Percentiles rank a stretch among this genome's conserved stretches.
phyloP scores from a whole-genome alignment of 306 rosid species.

The Cucurbita moschata region DNA sequence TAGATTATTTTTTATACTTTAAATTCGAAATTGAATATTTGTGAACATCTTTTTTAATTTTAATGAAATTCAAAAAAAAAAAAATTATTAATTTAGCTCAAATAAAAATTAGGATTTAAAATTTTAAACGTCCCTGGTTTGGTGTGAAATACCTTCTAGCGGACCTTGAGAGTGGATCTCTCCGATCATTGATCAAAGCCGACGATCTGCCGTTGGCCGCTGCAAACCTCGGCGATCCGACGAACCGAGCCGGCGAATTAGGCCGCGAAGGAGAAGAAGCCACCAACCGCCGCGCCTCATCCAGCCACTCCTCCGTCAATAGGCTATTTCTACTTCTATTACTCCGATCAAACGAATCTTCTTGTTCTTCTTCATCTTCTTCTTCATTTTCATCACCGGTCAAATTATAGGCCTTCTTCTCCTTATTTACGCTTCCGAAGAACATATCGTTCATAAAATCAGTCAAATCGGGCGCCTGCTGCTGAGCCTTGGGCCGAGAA shows the following conservation, averaged over 20 bases:
- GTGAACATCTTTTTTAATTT: too few relatives aligned
- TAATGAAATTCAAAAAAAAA: too few relatives aligned
- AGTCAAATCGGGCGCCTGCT: slow-evolving; percentile 42
- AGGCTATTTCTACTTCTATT: slow-evolving; percentile 33
- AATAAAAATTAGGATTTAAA: not conserved
- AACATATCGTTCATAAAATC: slow-evolving; percentile 88
- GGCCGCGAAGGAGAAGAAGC: slow-evolving; percentile 56
- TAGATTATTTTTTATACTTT: too few relatives aligned
- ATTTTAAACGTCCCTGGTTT: not conserved
- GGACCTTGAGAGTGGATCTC: slow-evolving; percentile 54
- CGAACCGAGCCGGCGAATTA: slow-evolving; percentile 37
- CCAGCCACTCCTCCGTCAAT: slow-evolving; percentile 60
- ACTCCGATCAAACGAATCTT: slow-evolving; percentile 26
- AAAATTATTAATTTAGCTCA: too few relatives aligned
- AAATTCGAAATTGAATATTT: too few relatives aligned
- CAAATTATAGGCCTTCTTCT: slow-evolving; percentile 35
- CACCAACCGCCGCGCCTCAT: slow-evolving; percentile 53
- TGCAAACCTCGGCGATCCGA: slow-evolving; percentile 61
- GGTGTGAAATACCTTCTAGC: slow-evolving; percentile 47
- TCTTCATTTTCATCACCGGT: slow-evolving; percentile 15
- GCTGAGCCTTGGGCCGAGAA: slow-evolving; percentile 9
- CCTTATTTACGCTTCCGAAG: slow-evolving; percentile 22
- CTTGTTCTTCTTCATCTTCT: not conserved
- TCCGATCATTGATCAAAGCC: slow-evolving; percentile 27
- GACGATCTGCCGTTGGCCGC: slow-evolving; percentile 17